Percentiles rank a stretch among this genome's conserved stretches.
Evolutionary conservation across 306 rosid genomes (phyloP).

Genomic region (Argentina anserina): DNA sequence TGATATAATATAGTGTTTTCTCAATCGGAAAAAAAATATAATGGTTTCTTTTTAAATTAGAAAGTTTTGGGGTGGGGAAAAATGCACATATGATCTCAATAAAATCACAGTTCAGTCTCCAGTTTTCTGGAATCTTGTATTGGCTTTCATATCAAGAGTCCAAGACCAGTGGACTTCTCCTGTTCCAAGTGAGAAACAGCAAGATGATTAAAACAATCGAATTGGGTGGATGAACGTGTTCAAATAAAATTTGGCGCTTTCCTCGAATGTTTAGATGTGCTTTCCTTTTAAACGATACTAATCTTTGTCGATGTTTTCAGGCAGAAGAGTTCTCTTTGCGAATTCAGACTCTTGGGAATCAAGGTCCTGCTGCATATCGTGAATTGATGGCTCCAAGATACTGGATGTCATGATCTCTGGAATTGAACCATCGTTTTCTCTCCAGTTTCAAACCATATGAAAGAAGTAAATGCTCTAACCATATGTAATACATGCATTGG

Average conservation of each 20-base stretch:
- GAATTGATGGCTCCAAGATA: constrained; percentile 47
- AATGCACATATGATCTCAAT: background rate
- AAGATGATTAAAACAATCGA: background rate
- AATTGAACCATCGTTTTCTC: background rate
- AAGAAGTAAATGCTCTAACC: constrained; percentile 1
- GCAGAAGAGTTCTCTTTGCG: constrained; percentile 92
- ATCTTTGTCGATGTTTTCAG: constrained; percentile 42
- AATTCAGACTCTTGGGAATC: constrained; percentile 69
- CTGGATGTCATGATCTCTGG: constrained; percentile 54
- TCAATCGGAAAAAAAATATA: too few relatives aligned
- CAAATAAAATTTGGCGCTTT: background rate
- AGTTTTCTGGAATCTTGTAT: background rate
- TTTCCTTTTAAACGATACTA: constrained; percentile 13
- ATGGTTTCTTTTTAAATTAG: background rate
- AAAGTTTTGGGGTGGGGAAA: background rate
- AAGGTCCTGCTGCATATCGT: constrained; percentile 67
- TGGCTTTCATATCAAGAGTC: background rate
- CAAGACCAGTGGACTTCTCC: background rate
- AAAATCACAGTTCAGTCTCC: background rate
- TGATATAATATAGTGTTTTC: background rate
- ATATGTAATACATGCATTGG: background rate
- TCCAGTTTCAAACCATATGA: background rate
- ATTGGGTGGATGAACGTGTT: background rate
- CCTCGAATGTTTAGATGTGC: background rate
- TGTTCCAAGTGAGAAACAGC: background rate